Evolutionary conservation across 441 rosid genomes (phyloP), one percentile per base, ranked within the genome.

Genomic region (Pelargonium australe): DNA sequence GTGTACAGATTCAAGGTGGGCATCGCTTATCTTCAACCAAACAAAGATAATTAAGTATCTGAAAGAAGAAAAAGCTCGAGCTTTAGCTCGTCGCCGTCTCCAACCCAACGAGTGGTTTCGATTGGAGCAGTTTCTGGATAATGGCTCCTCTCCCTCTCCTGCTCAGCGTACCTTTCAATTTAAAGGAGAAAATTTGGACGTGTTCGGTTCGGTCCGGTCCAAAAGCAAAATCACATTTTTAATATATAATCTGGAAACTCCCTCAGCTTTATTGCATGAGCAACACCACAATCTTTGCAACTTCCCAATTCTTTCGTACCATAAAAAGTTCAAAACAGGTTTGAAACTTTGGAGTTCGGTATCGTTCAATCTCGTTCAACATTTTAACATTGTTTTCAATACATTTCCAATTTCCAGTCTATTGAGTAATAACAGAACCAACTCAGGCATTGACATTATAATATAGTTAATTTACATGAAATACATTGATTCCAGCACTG

Each of bases 1-100:
- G 94, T 88, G 85, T 76, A 83, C 37, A 94, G 80, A 75, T 86
- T 94, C 80, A 88, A 79, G 49, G 94, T 89, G 1, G 99, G 95
- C 97, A 91, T 93, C 66, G 78, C 16, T 43, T 43, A 43, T 43
- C 47, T 43, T 43, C 9, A 43, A 43, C 47, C 10, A 68, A 45
- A 64, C 2, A 47, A 70, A 43, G 61, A 47, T 14, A 12, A 10
- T 10, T 2, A 12, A n/a, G n/a, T 47, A 47, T 47, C 53, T 47
- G n/a, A 47, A 45, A 4, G 0, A 47, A 12, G 12, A 47, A 47
- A 12, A n/a, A 47, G 53, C n/a, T 12, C 16, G 53, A 47, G 53
- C 40, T 34, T 34, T 4, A 31, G 40, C 40, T 34, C 7, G 40
- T 34, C 40, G 40, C 5, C 40, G 7, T 34, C 40, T 6, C 40